Evolutionary conservation across 345 rosid genomes (phyloP), one percentile per base, ranked within the genome.

Genomic region (Populus tremula): DNA sequence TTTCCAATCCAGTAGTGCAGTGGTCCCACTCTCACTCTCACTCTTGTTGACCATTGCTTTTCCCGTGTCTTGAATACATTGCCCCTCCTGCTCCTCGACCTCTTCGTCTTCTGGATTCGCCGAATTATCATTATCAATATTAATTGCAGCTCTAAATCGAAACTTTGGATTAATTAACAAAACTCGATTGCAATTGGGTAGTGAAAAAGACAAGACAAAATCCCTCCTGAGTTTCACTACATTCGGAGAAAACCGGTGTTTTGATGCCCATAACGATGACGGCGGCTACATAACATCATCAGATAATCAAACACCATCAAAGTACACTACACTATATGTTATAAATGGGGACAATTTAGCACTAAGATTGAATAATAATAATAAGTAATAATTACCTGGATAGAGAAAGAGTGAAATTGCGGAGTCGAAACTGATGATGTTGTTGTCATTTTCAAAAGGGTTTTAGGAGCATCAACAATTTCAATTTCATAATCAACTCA

Each of bases 241-340:
- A 70, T 77, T 76, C 21, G 91, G 82, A 74, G 80, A 81, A 77
- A 78, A 4, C 49, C 71, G 84, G 73, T 70, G 86, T 80, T 84
- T 78, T 31, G 76, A 41, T 65, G 73, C 81, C 84, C 81, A 78
- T 70, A 84, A 71, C 54, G 86, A 86, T 67, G 80, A 73, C 64
- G 86, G 85, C 70, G 79, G 80, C 91, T 85, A 76, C 35, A 38
- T 18, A 18, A 53, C 23, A 53, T 53, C 59, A 63, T 39, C 54
- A 76, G 50, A 70, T 27, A 45, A 9, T 8, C 23, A 4, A 11
- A 29, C 25, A 43, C 2, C 49, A 41, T 3, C 56, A n/a, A 11
- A 49, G 12, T 35, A 1, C 35, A 14, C 23, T 70, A 69, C 50
- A 12, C 16, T n/a, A 12, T 31, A 67, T 8, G 23, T 5, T 35